Base-by-base conservation (phyloP, 2,329 filamentous ascomycete species). In the Epichloe uncinata region DNA sequence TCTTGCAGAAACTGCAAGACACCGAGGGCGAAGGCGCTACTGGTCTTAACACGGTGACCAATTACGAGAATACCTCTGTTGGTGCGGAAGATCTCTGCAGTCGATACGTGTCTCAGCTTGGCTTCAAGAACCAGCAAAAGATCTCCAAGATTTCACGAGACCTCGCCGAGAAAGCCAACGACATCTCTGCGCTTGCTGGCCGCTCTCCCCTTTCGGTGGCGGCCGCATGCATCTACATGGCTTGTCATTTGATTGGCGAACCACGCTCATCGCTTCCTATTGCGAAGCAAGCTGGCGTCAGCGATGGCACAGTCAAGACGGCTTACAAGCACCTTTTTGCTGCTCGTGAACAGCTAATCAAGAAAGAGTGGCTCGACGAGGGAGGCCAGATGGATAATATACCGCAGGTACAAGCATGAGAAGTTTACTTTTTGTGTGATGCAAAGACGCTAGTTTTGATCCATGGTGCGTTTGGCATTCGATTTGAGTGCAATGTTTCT, bases 211-310 rank as follows among this genome's bases (percentile, higher is more conserved):
- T 98, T 45, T 96, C 91, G 1, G 88, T 94, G 53, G 91, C 94
- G 6, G 91, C 90, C 16, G 90, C 93, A 34, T 95, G 89, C 66
- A 96, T 98, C 66, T 98, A 93, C 73, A 93, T 97, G 81, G 86
- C 91, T 4, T 89, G 87, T 33, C 82, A 91, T 61, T 75, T 97
- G 37, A 84, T 95, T 71, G 86, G 84, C 50, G 79, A 93, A 57
- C 74, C 81, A 18, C 86, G 85, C 60, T 74, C 79, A 6, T 85
- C 88, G n/a, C 90, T 90, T 66, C 85, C 94, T 53, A 96, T 98
- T 58, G 86, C 88, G 5, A 67, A 69, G 22, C 84, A 93, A 16
- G 88, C 87, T 1, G 87, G 88, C 56, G 93, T 98, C 30, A 96
- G 89, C 64, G 94, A 98, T 62, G 90, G 93, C 50, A 98, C 93